Evolutionary conservation across 257 asterid species (phyloP).

Genomic region (Capsicum baccatum): DNA sequence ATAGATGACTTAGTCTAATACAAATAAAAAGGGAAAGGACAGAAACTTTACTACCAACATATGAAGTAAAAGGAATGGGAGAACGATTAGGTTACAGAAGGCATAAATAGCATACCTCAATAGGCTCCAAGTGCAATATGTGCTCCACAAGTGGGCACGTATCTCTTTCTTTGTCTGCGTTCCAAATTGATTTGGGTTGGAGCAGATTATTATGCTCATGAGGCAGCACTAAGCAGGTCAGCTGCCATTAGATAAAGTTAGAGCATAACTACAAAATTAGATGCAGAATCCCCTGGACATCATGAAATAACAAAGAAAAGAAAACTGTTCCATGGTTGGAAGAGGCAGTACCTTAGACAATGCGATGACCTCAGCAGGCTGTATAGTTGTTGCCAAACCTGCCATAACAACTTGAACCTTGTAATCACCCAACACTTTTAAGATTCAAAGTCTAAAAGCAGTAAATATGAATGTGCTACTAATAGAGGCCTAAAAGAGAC

Average conservation of each 20-base stretch:
- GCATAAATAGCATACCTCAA: conserved; percentile 65
- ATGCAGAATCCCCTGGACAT: conserved; percentile 10
- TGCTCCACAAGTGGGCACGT: conserved; percentile 74
- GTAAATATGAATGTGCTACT: not conserved
- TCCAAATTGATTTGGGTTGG: conserved; percentile 85
- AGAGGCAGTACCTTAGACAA: conserved; percentile 66
- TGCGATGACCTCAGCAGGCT: conserved; percentile 80
- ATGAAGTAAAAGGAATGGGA: not conserved
- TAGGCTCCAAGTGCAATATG: conserved; percentile 80
- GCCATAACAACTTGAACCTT: conserved; percentile 46
- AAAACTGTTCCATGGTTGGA: conserved; percentile 10
- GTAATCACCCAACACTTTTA: not conserved
- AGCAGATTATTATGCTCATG: conserved; percentile 64
- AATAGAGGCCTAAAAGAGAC: not conserved
- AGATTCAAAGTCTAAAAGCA: not conserved
- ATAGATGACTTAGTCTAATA: conserved; percentile 5
- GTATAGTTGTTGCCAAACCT: conserved; percentile 65
- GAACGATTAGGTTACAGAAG: not conserved
- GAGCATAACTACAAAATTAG: conserved; percentile 31
- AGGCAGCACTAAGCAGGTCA: conserved; percentile 87
- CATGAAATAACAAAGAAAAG: conserved; percentile 21
- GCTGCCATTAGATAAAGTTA: conserved; percentile 58
- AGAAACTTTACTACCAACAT: conserved; percentile 1
- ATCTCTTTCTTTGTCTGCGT: conserved; percentile 66
- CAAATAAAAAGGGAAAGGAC: not conserved